These are phyloP conservation scores for Solanum chilense DNA, from an alignment of 257 asterid genomes.

Conservation along the genomic window DNA sequence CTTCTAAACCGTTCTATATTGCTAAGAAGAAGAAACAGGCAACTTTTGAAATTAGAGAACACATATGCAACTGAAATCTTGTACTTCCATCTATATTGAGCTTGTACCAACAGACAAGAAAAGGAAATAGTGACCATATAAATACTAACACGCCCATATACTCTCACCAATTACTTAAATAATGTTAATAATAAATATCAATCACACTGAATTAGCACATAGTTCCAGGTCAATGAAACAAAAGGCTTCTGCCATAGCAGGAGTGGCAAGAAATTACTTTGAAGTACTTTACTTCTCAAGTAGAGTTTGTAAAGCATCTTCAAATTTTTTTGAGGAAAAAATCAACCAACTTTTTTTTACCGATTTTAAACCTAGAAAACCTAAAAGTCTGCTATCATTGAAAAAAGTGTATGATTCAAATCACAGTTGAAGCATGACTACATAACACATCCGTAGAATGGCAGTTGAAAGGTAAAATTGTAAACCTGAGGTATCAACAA, in stretches of 20 bases:
- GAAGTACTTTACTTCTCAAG: neutral
- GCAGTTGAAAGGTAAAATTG: neutral
- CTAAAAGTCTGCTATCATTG: neutral
- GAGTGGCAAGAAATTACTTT: neutral
- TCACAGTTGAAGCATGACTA: neutral
- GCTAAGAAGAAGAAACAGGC: neutral
- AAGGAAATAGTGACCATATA: neutral
- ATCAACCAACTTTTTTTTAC: neutral
- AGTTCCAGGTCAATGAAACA: neutral
- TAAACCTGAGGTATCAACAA: slow-evolving; percentile 86
- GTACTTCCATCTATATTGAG: neutral
- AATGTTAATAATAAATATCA: neutral
- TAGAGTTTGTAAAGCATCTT: neutral
- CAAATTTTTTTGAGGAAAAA: neutral
- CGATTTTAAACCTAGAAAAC: neutral
- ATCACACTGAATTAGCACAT: neutral
- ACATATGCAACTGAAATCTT: neutral
- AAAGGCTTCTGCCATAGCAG: neutral
- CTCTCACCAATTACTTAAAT: neutral
- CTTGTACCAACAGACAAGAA: neutral
- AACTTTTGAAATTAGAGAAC: neutral
- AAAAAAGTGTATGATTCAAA: neutral
- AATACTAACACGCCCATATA: neutral
- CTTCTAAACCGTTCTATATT: neutral
- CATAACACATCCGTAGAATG: neutral